Base-by-base conservation (phyloP, 768 basidiomycete genomes). In the Infundibulicybe gibba region DNA sequence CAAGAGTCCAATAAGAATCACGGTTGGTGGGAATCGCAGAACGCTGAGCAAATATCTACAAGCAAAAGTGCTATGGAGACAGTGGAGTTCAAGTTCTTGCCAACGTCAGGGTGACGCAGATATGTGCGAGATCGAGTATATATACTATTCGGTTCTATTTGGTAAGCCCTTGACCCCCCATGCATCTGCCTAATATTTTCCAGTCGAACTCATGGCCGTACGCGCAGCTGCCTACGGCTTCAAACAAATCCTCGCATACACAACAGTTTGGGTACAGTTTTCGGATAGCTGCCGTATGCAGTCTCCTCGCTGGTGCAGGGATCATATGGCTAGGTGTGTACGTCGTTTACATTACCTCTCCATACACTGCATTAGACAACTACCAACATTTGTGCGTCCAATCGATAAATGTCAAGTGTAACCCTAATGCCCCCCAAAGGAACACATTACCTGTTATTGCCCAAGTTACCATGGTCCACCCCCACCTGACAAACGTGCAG, bases 361-460 rank as follows among this genome's bases (percentile, higher is more conserved):
- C 50, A 1, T 65, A 56, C 40, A 61, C 41, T 32, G 54, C 62
- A 6, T 48, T 60, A 19, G 44, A 53, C 3, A 49, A 56, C 38
- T 65, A 60, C 40, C 63, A 61, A 38, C 17, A 59, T 42, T 41
- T 65, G 60, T 61, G 45, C 47, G 57, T 32, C 15, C n/a, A 2
- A 34, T 17, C 16, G 11, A 11, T 17, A 16, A 4, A 21, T 20
- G 20, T 17, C 16, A 10, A 30, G 14, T 19, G 6, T 30, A 33
- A 19, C 1, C 38, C n/a, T n/a, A 14, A 38, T 10, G 14, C 14
- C 6, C 11, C 5, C n/a, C 21, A 53, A 19, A 56, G 63, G 37
- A 47, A 57, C 33, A 38, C 50, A 0, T 44, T 61, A 3, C 53
- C 60, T 6, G 46, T 61, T 1, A 25, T 52, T 11, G 16, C 31